These are phyloP conservation scores for Bauhinia variegata DNA, from an alignment of 306 rosid species.

Conservation along the genomic window DNA sequence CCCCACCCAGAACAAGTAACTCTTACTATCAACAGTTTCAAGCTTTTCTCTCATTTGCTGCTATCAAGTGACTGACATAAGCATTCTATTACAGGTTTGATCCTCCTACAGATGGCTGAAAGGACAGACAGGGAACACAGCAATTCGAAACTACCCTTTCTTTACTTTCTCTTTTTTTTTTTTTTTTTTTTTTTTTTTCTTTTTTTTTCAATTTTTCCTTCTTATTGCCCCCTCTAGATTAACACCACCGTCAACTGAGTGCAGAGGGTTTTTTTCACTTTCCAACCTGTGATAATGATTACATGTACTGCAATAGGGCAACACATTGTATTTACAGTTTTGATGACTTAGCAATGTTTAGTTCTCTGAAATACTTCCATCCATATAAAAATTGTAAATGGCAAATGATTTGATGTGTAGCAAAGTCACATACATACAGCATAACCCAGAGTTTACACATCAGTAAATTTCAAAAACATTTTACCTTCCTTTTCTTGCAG, in stretches of 20 bases:
- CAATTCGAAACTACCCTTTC: conserved; percentile 23
- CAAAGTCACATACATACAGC: not conserved
- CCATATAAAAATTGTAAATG: not conserved
- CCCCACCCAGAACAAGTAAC: conserved; percentile 74
- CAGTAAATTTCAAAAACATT: not conserved
- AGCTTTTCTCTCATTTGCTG: conserved; percentile 34
- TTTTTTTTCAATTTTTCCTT: conserved; percentile 14
- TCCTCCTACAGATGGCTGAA: conserved; percentile 51
- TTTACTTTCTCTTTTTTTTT: conserved; percentile 13
- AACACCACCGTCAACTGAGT: conserved; percentile 16
- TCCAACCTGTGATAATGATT: conserved; percentile 13
- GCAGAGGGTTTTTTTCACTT: conserved; percentile 18
- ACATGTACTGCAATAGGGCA: conserved; percentile 30
- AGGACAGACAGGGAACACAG: conserved; percentile 31
- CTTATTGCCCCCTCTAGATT: not conserved
- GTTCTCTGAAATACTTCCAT: conserved; percentile 29
- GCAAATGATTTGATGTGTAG: conserved; percentile 23
- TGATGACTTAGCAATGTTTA: conserved; percentile 31
- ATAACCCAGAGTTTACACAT: not conserved
- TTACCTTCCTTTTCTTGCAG: not conserved
- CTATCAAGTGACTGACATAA: conserved; percentile 33
- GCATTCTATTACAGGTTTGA: conserved; percentile 49
- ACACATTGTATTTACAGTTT: conserved; percentile 42
- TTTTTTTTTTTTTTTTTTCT: not conserved
- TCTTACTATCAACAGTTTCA: conserved; percentile 34